A percentile compares a stretch with the other conserved stretches of the same genome.
Conservation (phyloP, 2,329 filamentous ascomycete genomes). For the Penicillium sp. region DNA sequence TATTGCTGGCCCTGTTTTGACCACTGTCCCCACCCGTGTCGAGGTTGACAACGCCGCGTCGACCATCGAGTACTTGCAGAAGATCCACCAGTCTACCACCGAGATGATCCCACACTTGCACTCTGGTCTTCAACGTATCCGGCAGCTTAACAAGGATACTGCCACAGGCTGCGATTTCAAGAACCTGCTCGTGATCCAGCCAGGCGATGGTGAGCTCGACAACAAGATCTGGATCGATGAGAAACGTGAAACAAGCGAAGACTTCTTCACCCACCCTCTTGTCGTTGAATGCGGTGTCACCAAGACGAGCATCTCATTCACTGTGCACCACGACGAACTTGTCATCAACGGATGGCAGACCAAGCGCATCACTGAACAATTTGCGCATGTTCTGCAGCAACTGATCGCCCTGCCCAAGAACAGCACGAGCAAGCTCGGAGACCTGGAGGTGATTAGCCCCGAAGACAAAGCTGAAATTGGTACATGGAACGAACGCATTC, state of each 20-base stretch:
- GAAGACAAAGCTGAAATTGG: slow-evolving; percentile 34
- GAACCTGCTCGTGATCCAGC: slow-evolving; percentile 47
- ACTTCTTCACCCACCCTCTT: slow-evolving; percentile 58
- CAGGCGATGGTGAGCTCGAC: slow-evolving; percentile 24
- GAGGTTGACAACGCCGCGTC: slow-evolving; percentile 37
- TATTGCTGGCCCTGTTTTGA: slow-evolving; percentile 46
- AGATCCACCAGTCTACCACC: slow-evolving; percentile 57
- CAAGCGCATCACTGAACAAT: slow-evolving; percentile 54
- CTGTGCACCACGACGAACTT: slow-evolving; percentile 65
- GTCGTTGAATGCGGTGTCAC: slow-evolving; percentile 63
- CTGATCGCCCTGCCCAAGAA: slow-evolving; percentile 27
- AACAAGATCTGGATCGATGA: slow-evolving; percentile 31
- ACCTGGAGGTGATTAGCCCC: slow-evolving; percentile 34
- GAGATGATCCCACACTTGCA: slow-evolving; percentile 64
- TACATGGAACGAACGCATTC: slow-evolving; percentile 32
- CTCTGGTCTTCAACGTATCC: slow-evolving; percentile 54
- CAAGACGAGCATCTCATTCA: slow-evolving; percentile 55
- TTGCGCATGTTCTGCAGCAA: slow-evolving; percentile 41
- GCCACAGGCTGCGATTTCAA: slow-evolving; percentile 48
- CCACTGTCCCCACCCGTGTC: slow-evolving; percentile 41
- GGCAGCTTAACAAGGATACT: slow-evolving; percentile 51
- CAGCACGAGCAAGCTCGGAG: slow-evolving; percentile 24
- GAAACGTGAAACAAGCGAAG: slow-evolving; percentile 56
- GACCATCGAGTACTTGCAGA: slow-evolving; percentile 52
- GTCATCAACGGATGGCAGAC: slow-evolving; percentile 54